Evolutionary conservation across 1,284 basidiomycete species (phyloP).

Genomic region (Melanopsichium pennsylvanicum): DNA sequence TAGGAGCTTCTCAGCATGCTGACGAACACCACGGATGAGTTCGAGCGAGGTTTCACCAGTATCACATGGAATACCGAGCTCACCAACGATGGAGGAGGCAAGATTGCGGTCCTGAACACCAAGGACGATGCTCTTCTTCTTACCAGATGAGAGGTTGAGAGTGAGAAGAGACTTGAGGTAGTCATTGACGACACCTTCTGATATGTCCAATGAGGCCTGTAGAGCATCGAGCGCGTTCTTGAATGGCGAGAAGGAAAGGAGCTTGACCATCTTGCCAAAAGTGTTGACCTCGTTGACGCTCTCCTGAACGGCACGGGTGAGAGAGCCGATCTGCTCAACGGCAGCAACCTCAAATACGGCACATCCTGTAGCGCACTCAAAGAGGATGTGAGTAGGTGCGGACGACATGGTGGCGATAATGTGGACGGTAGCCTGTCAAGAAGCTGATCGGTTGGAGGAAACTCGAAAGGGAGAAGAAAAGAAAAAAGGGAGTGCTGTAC

Average conservation of each 20-base stretch:
- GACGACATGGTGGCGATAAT: constrained; percentile 53
- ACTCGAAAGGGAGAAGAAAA: too few species aligned
- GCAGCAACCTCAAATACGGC: constrained; percentile 90
- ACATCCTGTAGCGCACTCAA: constrained; percentile 94
- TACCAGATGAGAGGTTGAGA: constrained; percentile 81
- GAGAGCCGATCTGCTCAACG: constrained; percentile 86
- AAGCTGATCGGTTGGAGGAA: too few species aligned
- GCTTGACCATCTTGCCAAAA: constrained; percentile 91
- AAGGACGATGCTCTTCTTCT: constrained; percentile 80
- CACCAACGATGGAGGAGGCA: constrained; percentile 81
- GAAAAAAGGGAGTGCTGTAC: background rate
- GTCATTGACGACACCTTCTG: constrained; percentile 90
- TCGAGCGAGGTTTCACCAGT: constrained; percentile 86
- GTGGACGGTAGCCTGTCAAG: background rate
- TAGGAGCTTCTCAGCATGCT: constrained; percentile 90
- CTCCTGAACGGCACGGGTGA: constrained; percentile 82
- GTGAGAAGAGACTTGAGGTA: constrained; percentile 86
- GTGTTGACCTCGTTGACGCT: constrained; percentile 76
- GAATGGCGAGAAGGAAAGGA: constrained; percentile 93
- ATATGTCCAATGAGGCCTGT: constrained; percentile 95
- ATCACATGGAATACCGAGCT: constrained; percentile 82
- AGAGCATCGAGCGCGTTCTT: constrained; percentile 93
- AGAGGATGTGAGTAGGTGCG: constrained; percentile 77
- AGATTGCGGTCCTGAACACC: constrained; percentile 83
- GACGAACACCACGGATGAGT: constrained; percentile 89